Conservation (phyloP, 768 basidiomycete species). For the Boletus reticulatus region DNA sequence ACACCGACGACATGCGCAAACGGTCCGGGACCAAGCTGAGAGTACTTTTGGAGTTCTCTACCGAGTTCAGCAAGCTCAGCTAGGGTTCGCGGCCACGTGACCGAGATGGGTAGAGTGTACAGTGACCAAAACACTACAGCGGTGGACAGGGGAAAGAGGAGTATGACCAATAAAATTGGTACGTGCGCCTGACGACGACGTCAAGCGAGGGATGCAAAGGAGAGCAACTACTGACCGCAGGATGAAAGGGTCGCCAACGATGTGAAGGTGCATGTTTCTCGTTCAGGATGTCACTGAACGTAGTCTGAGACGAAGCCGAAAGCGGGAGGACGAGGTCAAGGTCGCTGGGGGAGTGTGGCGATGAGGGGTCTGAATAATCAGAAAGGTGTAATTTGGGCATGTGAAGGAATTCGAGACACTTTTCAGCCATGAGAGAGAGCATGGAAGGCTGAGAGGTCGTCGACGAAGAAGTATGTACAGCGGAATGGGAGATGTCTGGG, state of each 20-base stretch:
- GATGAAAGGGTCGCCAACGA: constrained; percentile 31
- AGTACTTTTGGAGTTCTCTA: constrained; percentile 73
- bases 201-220: constrained; percentile 9
- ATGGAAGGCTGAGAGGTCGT: constrained; percentile 39
- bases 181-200: constrained; percentile 43
- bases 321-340: constrained; percentile 54
- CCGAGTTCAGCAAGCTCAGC: constrained; percentile 75
- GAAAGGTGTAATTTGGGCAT: constrained; percentile 38
- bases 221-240: constrained; percentile 32
- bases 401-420: constrained; percentile 54
- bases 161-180: constrained; percentile 67
- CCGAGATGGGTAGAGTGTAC: constrained; percentile 63
- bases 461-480: constrained; percentile 7
- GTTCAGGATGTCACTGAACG: constrained; percentile 43
- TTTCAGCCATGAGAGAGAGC: constrained; percentile 49
- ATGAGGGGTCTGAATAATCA: constrained; percentile 46
- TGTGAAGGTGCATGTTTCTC: constrained; percentile 36
- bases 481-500: not conserved
- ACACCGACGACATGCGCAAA: constrained; percentile 79
- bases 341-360: constrained; percentile 36
- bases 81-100: constrained; percentile 73
- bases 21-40: constrained; percentile 62
- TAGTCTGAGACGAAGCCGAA: constrained; percentile 47
- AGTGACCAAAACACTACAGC: constrained; percentile 43
- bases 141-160: constrained; percentile 70